Conservation (phyloP, 1,284 basidiomycete species). For the Cutaneotrichosporon dermatis region DNA sequence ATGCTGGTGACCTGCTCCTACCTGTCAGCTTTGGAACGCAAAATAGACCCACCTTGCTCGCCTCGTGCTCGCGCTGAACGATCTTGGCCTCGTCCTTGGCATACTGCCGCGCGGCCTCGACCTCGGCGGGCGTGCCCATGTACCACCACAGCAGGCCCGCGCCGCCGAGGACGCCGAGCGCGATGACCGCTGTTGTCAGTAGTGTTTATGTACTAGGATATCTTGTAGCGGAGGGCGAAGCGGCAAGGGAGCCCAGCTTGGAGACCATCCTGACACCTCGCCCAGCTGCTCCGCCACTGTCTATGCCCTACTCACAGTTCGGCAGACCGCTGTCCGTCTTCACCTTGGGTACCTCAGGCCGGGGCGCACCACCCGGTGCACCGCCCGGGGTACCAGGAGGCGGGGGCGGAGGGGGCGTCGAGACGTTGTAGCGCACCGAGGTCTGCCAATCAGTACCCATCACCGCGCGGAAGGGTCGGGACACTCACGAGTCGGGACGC, state of each 20-base stretch:
- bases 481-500: neutral
- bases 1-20: neutral
- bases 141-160: neutral
- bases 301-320: no score
- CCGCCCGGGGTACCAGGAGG: no score
- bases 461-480: neutral
- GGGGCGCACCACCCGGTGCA: no score
- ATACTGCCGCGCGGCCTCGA: neutral
- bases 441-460: neutral
- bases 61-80: neutral
- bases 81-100: neutral
- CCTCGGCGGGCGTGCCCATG: neutral
- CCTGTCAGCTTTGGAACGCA: neutral
- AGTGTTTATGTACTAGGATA: no score
- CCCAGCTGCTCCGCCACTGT: no score
- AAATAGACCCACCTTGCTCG: neutral
- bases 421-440: neutral
- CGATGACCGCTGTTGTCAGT: neutral
- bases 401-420: no score
- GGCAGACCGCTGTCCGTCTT: no score
- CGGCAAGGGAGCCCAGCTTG: no score
- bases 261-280: no score
- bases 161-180: neutral
- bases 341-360: no score
- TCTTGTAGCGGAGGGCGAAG: no score